These are phyloP conservation scores for Urostyla sp. DNA, from an alignment of 73 alveolate species.

Conservation along the genomic window DNA sequence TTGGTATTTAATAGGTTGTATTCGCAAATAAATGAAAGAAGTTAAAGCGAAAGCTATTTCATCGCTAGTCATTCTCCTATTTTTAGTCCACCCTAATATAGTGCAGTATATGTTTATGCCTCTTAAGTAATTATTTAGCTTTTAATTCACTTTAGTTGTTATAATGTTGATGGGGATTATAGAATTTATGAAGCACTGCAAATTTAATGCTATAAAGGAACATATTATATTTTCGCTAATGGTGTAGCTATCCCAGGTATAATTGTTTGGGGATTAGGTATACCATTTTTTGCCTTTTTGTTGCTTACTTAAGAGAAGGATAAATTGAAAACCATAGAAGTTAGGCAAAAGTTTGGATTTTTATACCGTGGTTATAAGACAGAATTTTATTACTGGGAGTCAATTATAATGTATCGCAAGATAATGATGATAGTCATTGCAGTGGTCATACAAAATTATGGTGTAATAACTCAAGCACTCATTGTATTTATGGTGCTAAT, in stretches of 20 bases:
- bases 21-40: too few relatives aligned
- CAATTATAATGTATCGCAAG: conserved; percentile 53
- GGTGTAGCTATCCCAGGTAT: conserved; percentile 63
- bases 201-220: conserved; percentile 51
- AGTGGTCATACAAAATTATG: conserved; percentile 29
- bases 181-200: conserved; percentile 44
- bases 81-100: conserved; percentile 70
- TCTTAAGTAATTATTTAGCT: too few relatives aligned
- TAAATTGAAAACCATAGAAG: conserved; percentile 3
- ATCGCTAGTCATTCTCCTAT: conserved; percentile 58
- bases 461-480: conserved; percentile 57
- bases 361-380: conserved; percentile 69
- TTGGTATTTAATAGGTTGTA: too few relatives aligned
- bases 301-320: conserved; percentile 11
- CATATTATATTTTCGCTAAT: conserved; percentile 25
- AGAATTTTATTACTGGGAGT: conserved; percentile 74
- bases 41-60: conserved; percentile 38
- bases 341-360: conserved; percentile 72
- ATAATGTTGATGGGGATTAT: conserved; percentile 43
- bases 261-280: conserved; percentile 72
- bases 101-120: conserved; percentile 68
- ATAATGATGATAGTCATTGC: conserved; percentile 57
- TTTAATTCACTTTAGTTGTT: conserved; percentile 55
- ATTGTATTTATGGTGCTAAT: background rate
- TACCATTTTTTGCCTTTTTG: conserved; percentile 57